These are phyloP conservation scores for Aspergillus heteromorphus DNA, from an alignment of 495 filamentous ascomycete species.

Conservation along the genomic window DNA sequence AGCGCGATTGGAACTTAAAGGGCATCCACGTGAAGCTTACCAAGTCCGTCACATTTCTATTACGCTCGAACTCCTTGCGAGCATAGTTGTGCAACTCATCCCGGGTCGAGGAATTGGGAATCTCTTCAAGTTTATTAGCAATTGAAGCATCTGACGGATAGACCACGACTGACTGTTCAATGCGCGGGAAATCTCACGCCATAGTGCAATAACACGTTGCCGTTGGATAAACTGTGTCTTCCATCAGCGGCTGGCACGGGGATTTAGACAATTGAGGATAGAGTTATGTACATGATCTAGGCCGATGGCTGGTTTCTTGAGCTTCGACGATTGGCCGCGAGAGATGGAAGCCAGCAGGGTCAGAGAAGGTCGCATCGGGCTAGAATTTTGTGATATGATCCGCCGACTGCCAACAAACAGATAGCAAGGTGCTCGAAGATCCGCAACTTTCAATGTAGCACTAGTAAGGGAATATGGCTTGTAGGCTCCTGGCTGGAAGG, in stretches of 20 bases:
- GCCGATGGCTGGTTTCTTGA: slow-evolving; percentile 35
- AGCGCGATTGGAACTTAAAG: slow-evolving; percentile 12
- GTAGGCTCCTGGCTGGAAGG: neutral
- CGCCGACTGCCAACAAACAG: neutral
- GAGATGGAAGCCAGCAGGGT: slow-evolving; percentile 28
- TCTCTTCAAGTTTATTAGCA: slow-evolving; percentile 19
- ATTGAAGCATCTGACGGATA: neutral
- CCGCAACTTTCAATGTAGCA: neutral
- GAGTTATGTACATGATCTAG: slow-evolving; percentile 35
- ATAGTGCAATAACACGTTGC: slow-evolving; percentile 33
- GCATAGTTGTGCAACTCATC: slow-evolving; percentile 67
- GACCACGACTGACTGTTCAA: slow-evolving; percentile 28
- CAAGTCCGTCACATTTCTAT: slow-evolving; percentile 63
- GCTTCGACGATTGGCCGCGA: slow-evolving; percentile 25
- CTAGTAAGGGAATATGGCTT: neutral
- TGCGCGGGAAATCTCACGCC: slow-evolving; percentile 36
- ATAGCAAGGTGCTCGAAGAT: neutral
- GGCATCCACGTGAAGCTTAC: slow-evolving; percentile 36
- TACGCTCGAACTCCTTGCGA: slow-evolving; percentile 69
- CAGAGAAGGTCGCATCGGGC: slow-evolving; percentile 26
- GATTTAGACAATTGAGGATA: neutral
- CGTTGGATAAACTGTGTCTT: slow-evolving; percentile 36
- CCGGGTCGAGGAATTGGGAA: slow-evolving; percentile 45
- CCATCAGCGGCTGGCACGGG: slow-evolving; percentile 9
- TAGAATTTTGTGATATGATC: slow-evolving; percentile 8